These are phyloP conservation scores for Vigna radiata DNA, from an alignment of 306 rosid genomes.

Conservation along the genomic window DNA sequence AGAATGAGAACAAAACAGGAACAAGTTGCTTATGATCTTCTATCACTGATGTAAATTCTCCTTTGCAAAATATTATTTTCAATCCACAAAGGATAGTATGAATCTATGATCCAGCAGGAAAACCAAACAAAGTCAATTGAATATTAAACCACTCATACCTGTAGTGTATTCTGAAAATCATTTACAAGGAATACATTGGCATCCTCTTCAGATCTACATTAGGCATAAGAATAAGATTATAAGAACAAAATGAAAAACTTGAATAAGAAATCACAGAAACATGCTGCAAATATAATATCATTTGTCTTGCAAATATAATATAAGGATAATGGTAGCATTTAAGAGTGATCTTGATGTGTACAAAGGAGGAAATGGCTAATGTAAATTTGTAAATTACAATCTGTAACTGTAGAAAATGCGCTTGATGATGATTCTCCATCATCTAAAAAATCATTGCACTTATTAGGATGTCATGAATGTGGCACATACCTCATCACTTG, in stretches of 20 bases:
- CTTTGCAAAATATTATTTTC: constrained; percentile 23
- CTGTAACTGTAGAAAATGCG: constrained; percentile 17
- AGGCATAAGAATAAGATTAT: constrained; percentile 19
- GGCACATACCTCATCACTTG: constrained; percentile 8
- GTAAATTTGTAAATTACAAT: not conserved
- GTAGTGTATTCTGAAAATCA: constrained; percentile 93
- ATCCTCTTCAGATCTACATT: constrained; percentile 74
- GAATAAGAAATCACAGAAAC: not conserved
- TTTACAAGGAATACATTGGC: constrained; percentile 85
- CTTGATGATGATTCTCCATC: constrained; percentile 20
- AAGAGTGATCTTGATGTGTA: constrained; percentile 9
- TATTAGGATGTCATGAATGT: constrained; percentile 21
- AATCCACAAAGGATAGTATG: constrained; percentile 12
- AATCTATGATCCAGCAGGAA: constrained; percentile 23
- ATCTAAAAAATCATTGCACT: not conserved
- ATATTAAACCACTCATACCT: constrained; percentile 66
- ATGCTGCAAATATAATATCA: not conserved
- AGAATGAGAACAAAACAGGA: constrained; percentile 25
- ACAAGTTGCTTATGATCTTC: constrained; percentile 10
- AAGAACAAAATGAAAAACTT: constrained; percentile 4
- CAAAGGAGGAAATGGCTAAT: constrained; percentile 9
- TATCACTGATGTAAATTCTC: constrained; percentile 23
- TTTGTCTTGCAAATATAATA: not conserved
- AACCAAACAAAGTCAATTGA: constrained; percentile 35
- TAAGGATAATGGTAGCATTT: not conserved